Conservation (phyloP, 1,284 basidiomycete species). For the Melampsora americana region DNA sequence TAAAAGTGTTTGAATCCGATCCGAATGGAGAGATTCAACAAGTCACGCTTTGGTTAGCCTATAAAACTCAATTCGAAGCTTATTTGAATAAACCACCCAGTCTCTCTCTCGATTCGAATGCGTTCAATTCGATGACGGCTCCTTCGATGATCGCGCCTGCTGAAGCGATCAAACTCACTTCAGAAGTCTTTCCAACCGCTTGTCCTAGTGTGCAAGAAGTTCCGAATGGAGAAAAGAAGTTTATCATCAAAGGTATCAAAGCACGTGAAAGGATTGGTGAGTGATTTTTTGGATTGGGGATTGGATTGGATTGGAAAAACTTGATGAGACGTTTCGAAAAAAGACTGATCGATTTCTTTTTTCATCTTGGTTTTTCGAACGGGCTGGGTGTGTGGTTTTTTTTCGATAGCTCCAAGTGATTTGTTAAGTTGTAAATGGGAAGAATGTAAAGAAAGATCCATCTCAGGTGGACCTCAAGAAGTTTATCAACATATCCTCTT, state of each 20-base stretch:
- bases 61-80: slow-evolving; percentile 38
- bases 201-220: slow-evolving; percentile 28
- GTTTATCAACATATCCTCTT: no score
- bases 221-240: slow-evolving; percentile 29
- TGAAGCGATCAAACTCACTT: slow-evolving; percentile 40
- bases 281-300: not conserved
- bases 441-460: no score
- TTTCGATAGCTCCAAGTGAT: slow-evolving; percentile 6
- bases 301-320: no score
- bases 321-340: no score
- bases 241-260: slow-evolving; percentile 36
- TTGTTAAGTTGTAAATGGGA: not conserved
- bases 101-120: not conserved
- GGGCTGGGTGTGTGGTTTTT: not conserved
- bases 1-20: slow-evolving; percentile 24
- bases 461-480: no score
- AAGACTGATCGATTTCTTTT: no score
- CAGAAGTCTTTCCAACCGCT: slow-evolving; percentile 38
- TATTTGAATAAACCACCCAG: not conserved
- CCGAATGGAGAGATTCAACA: slow-evolving; percentile 34
- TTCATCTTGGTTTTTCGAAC: no score
- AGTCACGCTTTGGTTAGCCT: slow-evolving; percentile 39
- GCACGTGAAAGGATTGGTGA: slow-evolving; percentile 18
- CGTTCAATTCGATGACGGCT: not conserved
- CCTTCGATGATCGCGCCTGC: slow-evolving; percentile 33